Evolutionary conservation across 768 basidiomycete genomes (phyloP).

Genomic region (Amyloporia xantha): DNA sequence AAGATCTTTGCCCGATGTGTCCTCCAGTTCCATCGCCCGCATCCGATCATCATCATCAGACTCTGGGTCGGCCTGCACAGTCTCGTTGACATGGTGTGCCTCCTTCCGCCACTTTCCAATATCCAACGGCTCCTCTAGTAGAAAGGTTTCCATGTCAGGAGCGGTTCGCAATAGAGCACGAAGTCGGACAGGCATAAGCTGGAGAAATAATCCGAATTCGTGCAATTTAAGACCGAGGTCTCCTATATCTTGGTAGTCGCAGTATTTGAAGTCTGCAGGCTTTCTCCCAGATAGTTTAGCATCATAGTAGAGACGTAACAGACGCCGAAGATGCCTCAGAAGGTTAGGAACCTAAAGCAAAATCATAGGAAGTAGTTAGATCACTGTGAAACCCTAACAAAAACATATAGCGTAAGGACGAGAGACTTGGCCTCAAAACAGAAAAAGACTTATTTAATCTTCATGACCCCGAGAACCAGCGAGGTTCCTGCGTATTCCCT

Average conservation of each 20-base stretch:
- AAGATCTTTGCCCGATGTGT: conserved; percentile 14
- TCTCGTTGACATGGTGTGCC: conserved; percentile 9
- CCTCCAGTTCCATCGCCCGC: conserved; percentile 13
- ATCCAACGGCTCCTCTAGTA: conserved; percentile 24
- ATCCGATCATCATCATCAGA: conserved; percentile 20
- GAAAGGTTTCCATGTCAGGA: conserved; percentile 19
- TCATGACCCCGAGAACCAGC: no score
- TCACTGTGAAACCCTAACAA: no score
- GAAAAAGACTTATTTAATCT: no score
- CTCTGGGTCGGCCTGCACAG: conserved; percentile 20
- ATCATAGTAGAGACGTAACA: conserved; percentile 24
- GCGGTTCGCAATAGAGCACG: conserved; percentile 15
- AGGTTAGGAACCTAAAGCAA: conserved; percentile 22
- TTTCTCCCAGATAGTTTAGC: conserved; percentile 9
- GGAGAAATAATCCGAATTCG: conserved; percentile 21
- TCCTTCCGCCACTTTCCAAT: conserved; percentile 20
- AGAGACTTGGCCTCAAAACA: no score
- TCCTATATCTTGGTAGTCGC: conserved; percentile 19
- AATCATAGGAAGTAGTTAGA: no score
- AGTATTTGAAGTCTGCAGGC: conserved; percentile 21
- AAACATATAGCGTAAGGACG: no score
- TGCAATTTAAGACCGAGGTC: conserved; percentile 22
- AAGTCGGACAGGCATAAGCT: conserved; percentile 18
- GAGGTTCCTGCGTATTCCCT: no score
- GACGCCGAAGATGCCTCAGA: conserved; percentile 20